A percentile compares a stretch with the other conserved stretches of the same genome.
Conservation (phyloP, 345 rosid species). For the Dimocarpus longan region DNA sequence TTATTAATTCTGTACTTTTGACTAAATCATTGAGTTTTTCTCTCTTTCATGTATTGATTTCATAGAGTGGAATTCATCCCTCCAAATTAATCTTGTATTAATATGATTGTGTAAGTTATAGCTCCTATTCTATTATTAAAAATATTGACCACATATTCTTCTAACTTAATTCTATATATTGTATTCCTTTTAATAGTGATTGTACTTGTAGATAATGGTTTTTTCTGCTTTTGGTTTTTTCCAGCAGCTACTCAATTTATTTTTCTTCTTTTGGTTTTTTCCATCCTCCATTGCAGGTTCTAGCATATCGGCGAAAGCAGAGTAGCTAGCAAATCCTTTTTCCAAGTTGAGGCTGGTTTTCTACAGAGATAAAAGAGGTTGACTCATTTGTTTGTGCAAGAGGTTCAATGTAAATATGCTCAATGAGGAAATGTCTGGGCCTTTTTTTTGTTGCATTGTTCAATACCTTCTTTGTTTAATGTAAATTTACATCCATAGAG, state of each 20-base stretch:
- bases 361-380: background rate
- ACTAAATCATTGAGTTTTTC: background rate
- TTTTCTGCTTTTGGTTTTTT: background rate
- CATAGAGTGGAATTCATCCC: background rate
- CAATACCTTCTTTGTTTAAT: too few relatives aligned
- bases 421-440: background rate
- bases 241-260: background rate
- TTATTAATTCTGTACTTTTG: background rate
- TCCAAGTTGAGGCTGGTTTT: background rate
- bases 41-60: background rate
- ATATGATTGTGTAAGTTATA: background rate
- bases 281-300: constrained; percentile 37
- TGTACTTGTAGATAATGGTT: background rate
- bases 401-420: constrained; percentile 5
- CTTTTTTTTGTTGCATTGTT: too few relatives aligned
- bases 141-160: background rate
- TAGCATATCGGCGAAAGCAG: constrained; percentile 53
- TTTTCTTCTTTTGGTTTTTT: background rate
- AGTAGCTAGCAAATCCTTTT: constrained; percentile 12
- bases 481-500: background rate
- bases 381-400: background rate
- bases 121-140: background rate
- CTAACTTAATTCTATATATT: background rate
- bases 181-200: background rate
- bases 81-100: background rate